Percentiles rank a stretch among this genome's conserved stretches.
These are phyloP conservation scores for Orbilia quercus DNA, from an alignment of 2,329 filamentous ascomycete species.

Conservation along the genomic window DNA sequence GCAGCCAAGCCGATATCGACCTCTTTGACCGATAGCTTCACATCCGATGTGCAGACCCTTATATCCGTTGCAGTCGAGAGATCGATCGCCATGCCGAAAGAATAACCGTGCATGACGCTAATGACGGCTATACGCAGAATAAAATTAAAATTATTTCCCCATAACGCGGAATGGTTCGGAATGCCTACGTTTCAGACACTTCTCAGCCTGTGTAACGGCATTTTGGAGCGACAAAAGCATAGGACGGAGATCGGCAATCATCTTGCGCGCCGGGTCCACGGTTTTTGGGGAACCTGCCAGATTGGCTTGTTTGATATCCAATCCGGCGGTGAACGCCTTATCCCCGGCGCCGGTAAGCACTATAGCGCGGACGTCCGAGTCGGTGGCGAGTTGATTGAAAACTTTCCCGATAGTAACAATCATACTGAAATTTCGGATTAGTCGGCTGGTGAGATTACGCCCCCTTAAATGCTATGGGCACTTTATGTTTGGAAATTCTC, in stretches of 20 bases:
- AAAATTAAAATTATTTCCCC: too few species aligned
- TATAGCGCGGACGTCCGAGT: constrained; percentile 78
- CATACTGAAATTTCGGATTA: constrained; percentile 67
- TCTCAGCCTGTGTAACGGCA: constrained; percentile 79
- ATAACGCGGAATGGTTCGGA: not conserved
- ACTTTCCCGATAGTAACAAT: constrained; percentile 82
- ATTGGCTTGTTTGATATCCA: constrained; percentile 77
- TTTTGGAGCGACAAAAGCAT: constrained; percentile 84
- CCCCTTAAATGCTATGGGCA: not conserved
- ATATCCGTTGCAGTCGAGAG: constrained; percentile 77
- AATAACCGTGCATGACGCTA: constrained; percentile 79
- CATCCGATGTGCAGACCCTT: constrained; percentile 71
- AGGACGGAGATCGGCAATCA: constrained; percentile 70
- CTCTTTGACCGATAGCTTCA: constrained; percentile 78
- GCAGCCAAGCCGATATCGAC: constrained; percentile 84
- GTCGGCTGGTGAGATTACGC: not conserved
- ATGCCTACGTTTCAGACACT: constrained; percentile 83
- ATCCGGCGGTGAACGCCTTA: constrained; percentile 83
- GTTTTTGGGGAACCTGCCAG: constrained; percentile 63
- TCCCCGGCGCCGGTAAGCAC: constrained; percentile 84
- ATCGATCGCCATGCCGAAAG: constrained; percentile 82
- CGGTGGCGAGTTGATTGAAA: constrained; percentile 77
- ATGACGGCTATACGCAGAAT: constrained; percentile 73
- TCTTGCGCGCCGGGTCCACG: constrained; percentile 73
- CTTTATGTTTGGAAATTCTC: not conserved